Percentiles rank a stretch among this genome's conserved stretches.
These are phyloP conservation scores for Ilex asprella DNA, from an alignment of 257 asterid species.

Conservation along the genomic window DNA sequence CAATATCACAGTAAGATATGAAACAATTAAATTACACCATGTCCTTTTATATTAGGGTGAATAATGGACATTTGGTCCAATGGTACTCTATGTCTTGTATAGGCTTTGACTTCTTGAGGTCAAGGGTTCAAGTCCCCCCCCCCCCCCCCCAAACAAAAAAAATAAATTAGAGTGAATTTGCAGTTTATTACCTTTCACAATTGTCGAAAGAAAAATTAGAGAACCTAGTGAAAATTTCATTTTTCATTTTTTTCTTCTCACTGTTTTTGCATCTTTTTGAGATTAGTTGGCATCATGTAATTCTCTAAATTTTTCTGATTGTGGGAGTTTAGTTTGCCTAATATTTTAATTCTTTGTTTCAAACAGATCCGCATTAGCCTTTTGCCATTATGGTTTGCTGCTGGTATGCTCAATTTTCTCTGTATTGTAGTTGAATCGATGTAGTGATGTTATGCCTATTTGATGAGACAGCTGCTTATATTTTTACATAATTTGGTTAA, in stretches of 20 bases:
- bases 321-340: not conserved
- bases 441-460: slow-evolving; percentile 5
- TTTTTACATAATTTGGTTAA: slow-evolving; percentile 5
- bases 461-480: slow-evolving; percentile 6
- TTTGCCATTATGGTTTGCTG: slow-evolving; percentile 68
- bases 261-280: not conserved
- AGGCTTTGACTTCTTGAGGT: no score
- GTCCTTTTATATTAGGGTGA: not conserved
- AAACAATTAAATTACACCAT: not conserved
- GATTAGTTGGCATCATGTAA: not conserved
- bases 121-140: no score
- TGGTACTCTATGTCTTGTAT: no score
- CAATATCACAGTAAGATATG: not conserved
- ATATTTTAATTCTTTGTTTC: slow-evolving; percentile 20
- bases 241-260: not conserved
- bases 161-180: not conserved
- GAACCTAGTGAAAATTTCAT: not conserved
- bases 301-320: not conserved
- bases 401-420: slow-evolving; percentile 45
- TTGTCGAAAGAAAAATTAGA: not conserved
- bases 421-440: slow-evolving; percentile 1
- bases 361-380: slow-evolving; percentile 54
- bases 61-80: no score
- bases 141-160: no score
- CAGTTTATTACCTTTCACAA: not conserved